Conservation (phyloP, 495 filamentous ascomycete genomes). For the Chaetomium cochliodes region DNA sequence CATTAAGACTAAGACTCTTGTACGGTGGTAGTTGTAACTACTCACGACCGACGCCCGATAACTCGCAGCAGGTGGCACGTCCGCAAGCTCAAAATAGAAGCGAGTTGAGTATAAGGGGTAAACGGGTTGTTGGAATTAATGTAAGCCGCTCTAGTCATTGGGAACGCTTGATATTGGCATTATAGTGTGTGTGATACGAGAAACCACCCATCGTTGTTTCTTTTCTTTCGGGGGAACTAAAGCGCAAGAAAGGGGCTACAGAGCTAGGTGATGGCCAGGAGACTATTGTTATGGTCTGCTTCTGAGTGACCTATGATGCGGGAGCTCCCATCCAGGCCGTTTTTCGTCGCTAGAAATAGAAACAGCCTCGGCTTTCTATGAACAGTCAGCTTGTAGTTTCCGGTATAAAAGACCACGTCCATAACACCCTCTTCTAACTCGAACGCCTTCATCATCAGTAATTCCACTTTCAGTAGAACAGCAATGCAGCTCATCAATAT, state of each 20-base stretch:
- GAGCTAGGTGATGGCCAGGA: not conserved
- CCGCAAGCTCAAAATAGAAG: not conserved
- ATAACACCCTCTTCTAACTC: not conserved
- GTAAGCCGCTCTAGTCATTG: too few relatives aligned
- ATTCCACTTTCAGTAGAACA: not conserved
- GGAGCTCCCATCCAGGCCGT: not conserved
- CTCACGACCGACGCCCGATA: not conserved
- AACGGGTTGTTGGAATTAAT: not conserved
- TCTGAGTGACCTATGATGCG: not conserved
- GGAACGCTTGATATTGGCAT: not conserved
- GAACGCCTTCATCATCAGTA: not conserved
- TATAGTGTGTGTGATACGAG: not conserved
- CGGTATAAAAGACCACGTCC: not conserved
- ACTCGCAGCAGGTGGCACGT: not conserved
- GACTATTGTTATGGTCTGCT: too few relatives aligned
- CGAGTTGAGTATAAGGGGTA: not conserved
- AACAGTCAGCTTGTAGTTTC: not conserved
- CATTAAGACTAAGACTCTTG: not conserved
- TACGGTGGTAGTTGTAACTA: not conserved
- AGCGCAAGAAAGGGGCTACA: not conserved
- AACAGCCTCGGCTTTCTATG: not conserved
- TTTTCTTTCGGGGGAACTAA: not conserved
- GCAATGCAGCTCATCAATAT: constrained; percentile 5
- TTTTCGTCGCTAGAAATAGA: not conserved
- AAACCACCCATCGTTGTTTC: not conserved